These are phyloP conservation scores for Talaromyces trachyspermus DNA, from an alignment of 495 filamentous ascomycete species.

Conservation along the genomic window DNA sequence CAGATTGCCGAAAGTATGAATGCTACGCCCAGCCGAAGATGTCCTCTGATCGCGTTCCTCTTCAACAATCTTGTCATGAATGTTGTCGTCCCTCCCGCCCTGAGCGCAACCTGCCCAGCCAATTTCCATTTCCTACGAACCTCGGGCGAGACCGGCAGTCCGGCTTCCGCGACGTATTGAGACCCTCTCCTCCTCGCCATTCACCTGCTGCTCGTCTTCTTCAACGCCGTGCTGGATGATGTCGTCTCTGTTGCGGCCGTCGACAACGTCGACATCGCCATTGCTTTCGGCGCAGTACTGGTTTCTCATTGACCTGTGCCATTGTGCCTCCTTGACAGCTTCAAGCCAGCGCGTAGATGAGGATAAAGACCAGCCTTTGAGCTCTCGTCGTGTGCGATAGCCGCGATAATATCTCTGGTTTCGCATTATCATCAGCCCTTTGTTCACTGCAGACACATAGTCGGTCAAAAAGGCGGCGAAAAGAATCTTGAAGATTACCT, in stretches of 20 bases:
- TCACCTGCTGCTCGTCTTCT: conserved; percentile 9
- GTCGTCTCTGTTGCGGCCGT: not conserved
- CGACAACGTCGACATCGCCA: not conserved
- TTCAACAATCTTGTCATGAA: conserved; percentile 25
- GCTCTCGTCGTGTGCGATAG: conserved; percentile 57
- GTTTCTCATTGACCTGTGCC: conserved; percentile 1
- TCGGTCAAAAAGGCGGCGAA: not conserved
- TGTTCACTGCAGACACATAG: not conserved
- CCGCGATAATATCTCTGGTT: conserved; percentile 61
- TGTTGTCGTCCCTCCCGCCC: conserved; percentile 58
- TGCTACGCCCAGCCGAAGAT: conserved; percentile 24
- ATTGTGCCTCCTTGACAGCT: conserved; percentile 25
- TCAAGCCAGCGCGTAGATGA: conserved; percentile 62
- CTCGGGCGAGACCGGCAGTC: conserved; percentile 20
- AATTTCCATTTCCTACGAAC: conserved; percentile 71
- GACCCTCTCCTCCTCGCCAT: conserved; percentile 14
- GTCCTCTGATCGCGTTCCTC: conserved; percentile 20
- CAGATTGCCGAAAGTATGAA: conserved; percentile 10
- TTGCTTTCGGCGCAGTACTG: not conserved
- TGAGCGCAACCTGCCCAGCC: conserved; percentile 58
- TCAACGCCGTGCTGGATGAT: conserved; percentile 8
- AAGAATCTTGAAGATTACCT: not conserved
- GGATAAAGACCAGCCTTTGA: conserved; percentile 56
- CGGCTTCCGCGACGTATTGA: conserved; percentile 2
- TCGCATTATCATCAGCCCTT: not conserved